These are phyloP conservation scores for Parmales sp. DNA, from an alignment of 108 stramenopile genomes.

Conservation along the genomic window DNA sequence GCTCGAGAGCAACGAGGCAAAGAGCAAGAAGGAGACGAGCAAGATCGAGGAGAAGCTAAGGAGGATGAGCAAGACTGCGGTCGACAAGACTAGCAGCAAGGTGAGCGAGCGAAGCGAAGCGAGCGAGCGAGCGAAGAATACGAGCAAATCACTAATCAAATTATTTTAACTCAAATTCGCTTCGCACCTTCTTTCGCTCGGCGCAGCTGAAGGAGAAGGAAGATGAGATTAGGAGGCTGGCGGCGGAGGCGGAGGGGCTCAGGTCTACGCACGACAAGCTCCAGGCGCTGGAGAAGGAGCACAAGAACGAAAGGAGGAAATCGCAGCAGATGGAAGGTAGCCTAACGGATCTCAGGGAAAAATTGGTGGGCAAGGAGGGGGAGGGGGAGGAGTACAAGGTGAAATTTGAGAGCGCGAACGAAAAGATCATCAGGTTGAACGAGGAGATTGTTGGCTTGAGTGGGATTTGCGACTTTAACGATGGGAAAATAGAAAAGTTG, in stretches of 20 bases:
- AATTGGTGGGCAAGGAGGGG: not conserved
- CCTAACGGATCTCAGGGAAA: too few relatives aligned
- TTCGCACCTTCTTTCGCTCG: too few relatives aligned
- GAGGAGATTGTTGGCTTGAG: too few relatives aligned
- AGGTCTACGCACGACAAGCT: not conserved
- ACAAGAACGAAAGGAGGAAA: slow-evolving; percentile 8
- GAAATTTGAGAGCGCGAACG: not conserved
- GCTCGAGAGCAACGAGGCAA: not conserved
- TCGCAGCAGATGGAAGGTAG: too few relatives aligned
- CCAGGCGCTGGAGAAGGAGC: slow-evolving; percentile 4
- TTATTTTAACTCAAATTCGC: too few relatives aligned
- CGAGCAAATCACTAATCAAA: too few relatives aligned
- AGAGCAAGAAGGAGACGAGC: not conserved
- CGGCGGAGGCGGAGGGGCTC: slow-evolving; percentile 8
- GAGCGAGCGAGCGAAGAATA: too few relatives aligned
- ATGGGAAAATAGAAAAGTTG: too few relatives aligned
- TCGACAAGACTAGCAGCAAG: not conserved
- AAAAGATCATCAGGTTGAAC: too few relatives aligned
- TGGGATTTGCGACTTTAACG: too few relatives aligned
- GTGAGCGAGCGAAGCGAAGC: too few relatives aligned
- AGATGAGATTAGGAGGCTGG: not conserved
- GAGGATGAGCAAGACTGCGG: slow-evolving; percentile 2
- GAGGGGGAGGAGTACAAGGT: not conserved
- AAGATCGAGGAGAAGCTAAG: slow-evolving; percentile 3
- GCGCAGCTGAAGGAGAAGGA: slow-evolving; percentile 7